phyloP scores from a whole-genome alignment of 352 stramenopile species.

The Globisporangium nodosum region DNA sequence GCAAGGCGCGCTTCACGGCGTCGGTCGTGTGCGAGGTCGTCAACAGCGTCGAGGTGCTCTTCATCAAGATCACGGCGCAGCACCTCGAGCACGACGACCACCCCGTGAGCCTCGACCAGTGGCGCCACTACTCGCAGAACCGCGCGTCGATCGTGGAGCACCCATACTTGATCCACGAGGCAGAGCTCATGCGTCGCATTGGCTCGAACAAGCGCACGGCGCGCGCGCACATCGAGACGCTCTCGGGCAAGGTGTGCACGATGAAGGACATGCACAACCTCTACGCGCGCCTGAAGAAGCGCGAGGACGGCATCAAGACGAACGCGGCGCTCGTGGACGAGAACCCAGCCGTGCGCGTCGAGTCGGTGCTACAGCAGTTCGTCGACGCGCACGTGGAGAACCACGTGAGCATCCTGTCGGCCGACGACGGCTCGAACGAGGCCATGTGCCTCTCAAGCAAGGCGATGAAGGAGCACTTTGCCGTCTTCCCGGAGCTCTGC shows the following conservation, averaged over 20 bases:
- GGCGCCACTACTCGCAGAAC: slow-evolving; percentile 79
- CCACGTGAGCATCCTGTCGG: slow-evolving; percentile 67
- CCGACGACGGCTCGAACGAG: slow-evolving; percentile 66
- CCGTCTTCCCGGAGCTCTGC: slow-evolving; percentile 54
- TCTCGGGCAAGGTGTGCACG: slow-evolving; percentile 64
- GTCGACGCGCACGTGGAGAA: slow-evolving; percentile 69
- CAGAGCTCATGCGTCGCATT: slow-evolving; percentile 63
- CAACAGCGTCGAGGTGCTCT: slow-evolving; percentile 46
- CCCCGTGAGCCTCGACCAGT: slow-evolving; percentile 55
- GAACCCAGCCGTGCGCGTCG: slow-evolving; percentile 26
- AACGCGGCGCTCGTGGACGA: slow-evolving; percentile 22
- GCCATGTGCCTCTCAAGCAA: slow-evolving; percentile 69
- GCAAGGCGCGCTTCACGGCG: slow-evolving; percentile 61
- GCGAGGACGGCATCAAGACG: slow-evolving; percentile 47
- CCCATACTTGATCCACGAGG: slow-evolving; percentile 63
- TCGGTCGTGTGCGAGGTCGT: slow-evolving; percentile 47
- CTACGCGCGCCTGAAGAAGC: slow-evolving; percentile 54
- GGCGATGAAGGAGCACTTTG: slow-evolving; percentile 66
- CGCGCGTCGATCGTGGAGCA: slow-evolving; percentile 62
- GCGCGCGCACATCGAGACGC: slow-evolving; percentile 54
- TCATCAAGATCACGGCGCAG: slow-evolving; percentile 59
- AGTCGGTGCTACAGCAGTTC: slow-evolving; percentile 58
- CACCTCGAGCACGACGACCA: slow-evolving; percentile 65
- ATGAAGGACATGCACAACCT: slow-evolving; percentile 84
- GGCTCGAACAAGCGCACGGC: slow-evolving; percentile 63